Evolutionary conservation across 106 monocot genomes (phyloP), one percentile per base, ranked within the genome.

Genomic region (Dactylorhiza incarnata): DNA sequence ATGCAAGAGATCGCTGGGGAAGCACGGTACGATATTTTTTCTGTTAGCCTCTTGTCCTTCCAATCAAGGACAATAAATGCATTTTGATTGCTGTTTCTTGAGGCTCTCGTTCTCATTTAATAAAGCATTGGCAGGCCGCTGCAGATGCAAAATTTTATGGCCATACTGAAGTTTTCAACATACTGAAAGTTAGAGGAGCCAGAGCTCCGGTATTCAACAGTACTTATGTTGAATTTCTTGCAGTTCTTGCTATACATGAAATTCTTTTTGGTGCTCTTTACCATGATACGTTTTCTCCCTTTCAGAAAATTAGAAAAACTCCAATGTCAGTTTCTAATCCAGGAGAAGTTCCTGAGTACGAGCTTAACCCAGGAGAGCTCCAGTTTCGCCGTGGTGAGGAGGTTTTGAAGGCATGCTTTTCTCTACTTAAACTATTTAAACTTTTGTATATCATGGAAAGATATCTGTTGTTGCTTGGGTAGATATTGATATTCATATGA

Each of bases 241-340:
- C 45, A 50, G 65, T 73, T 5, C n/a, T 20, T 5, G 53, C 56
- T 6, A 16, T 81, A 73, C 15, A 17, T 71, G 80, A n/a, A 48
- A 73, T 3, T 37, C 37, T 37, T 37, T 37, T 37, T 72, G 49
- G 49, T 48, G 1, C 48, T 20, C 26, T 6, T 74, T 0, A 29
- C 20, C 29, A 54, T 11, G 22, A 11, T 73, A 9, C 43, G 4
- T 2, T 56, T 70, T 22, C 24, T 12, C 17, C 52, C 73, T 26
- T 71, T 24, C 76, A 99, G 88, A 94, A 89, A 86, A 79, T 65
- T 17, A 90, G 81, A 46, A 94, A 84, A 82, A 89, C 99, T 75
- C 99, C 99, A 1, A 94, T 99, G 99, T 48, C 84, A 46, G 94
- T 99, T 63, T 91, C 89, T 17, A 94, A 99, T 85, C 94, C 94